phyloP scores from a whole-genome alignment of 768 basidiomycete genomes.

The Pleurotus cornucopiae region DNA sequence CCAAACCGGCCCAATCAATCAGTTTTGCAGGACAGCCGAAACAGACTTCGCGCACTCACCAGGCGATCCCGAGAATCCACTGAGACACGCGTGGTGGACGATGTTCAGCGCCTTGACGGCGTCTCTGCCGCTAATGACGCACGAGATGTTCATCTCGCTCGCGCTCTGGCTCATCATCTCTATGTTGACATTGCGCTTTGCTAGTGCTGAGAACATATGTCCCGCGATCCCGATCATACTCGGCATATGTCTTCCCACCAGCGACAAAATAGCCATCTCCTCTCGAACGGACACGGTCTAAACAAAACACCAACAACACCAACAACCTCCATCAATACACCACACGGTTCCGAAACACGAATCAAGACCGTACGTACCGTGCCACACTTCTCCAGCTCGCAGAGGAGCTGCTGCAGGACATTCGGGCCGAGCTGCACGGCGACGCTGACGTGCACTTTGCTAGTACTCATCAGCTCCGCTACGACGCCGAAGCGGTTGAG shows the following conservation, averaged over 20 bases:
- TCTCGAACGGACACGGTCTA: constrained; percentile 63
- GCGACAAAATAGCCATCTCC: constrained; percentile 94
- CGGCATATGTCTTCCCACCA: constrained; percentile 95
- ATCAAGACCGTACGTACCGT: constrained; percentile 43
- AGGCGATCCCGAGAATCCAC: too few relatives aligned
- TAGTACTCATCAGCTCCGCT: constrained; percentile 95
- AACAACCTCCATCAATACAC: too few relatives aligned
- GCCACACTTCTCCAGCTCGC: constrained; percentile 77
- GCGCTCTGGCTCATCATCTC: constrained; percentile 99
- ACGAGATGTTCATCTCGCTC: constrained; percentile 92
- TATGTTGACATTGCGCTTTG: constrained; percentile 91
- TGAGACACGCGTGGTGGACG: constrained; percentile 59
- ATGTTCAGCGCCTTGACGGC: constrained; percentile 90
- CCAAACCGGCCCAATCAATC: too few relatives aligned
- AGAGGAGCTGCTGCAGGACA: constrained; percentile 65
- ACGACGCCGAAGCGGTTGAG: constrained; percentile 91
- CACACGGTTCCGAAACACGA: too few relatives aligned
- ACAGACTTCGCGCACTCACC: too few relatives aligned
- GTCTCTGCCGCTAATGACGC: constrained; percentile 82
- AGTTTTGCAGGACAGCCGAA: too few relatives aligned
- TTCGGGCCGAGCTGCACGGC: constrained; percentile 60
- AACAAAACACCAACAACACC: background rate
- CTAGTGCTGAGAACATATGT: constrained; percentile 91
- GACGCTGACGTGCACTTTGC: constrained; percentile 98
- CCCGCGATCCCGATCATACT: constrained; percentile 93